Base-by-base conservation (phyloP, 1,139 yeast species). In the Nakaseomyces glabratus region DNA sequence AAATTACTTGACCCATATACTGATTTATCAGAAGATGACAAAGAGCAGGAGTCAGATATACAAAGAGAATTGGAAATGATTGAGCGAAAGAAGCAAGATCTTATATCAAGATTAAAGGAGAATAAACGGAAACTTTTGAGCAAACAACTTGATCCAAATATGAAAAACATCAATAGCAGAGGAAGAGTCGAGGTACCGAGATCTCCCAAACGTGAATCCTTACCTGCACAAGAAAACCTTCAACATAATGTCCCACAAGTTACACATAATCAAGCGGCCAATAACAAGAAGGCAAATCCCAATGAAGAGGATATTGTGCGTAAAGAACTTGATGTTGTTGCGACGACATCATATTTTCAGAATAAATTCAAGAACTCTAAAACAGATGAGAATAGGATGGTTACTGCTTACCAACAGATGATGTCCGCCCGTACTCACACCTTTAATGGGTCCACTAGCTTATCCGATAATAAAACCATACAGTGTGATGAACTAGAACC, bases 341-440 rank as follows among this genome's bases (percentile, higher is more conserved):
- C 37, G 26, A 37, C 57, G 3, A 54, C 63, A 3, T 44, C 61
- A 1, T 62, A 60, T 39, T 62, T 63, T 35, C 47, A 57, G 7
- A 47, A 57, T 9, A 48, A 48, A 19, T 53, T 60, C 16, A 49
- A 48, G 18, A 39, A 43, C 14, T 34, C 54, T 1, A 47, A 52
- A 30, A 41, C 41, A 24, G 41, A 47, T 21, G 49, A 46, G 11
- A 47, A 51, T 15, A 37, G 38, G 20, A 39, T 49, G 20, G 41
- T 43, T 15, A 31, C 38, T 19, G 37, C 40, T 11, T 42, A 44
- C 9, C 46, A 47, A 24, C 40, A 45, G 14, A 39, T 63, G 37
- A 36, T 60, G 44, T 45, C 44, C 14, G 40, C 60, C 2, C 51
- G 67, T 34, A 56, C 62, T 6, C 64, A 58, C 40, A 52, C 68